A percentile compares a stretch with the other conserved stretches of the same genome.
phyloP scores from a whole-genome alignment of 768 basidiomycete genomes.

The Hericium coralloides region DNA sequence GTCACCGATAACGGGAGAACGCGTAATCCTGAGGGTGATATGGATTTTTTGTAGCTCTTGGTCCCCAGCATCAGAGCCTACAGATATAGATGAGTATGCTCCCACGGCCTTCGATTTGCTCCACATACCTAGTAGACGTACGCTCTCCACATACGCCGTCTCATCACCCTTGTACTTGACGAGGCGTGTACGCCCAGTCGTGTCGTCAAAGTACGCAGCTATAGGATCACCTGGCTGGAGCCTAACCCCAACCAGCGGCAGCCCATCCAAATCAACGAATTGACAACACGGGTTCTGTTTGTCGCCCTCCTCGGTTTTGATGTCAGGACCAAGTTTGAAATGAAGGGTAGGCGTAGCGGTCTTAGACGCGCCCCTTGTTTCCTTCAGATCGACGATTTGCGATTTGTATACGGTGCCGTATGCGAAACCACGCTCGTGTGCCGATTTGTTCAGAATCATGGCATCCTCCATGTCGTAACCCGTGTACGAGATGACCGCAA shows the following conservation, averaged over 20 bases:
- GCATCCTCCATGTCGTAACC: slow-evolving; percentile 99
- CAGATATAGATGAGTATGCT: background rate
- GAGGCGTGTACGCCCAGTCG: slow-evolving; percentile 70
- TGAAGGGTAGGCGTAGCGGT: slow-evolving; percentile 62
- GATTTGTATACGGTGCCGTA: slow-evolving; percentile 97
- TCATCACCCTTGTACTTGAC: slow-evolving; percentile 98
- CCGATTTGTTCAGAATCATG: slow-evolving; percentile 99
- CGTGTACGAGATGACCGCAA: slow-evolving; percentile 99
- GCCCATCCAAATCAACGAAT: slow-evolving; percentile 73
- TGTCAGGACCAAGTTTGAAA: slow-evolving; percentile 80
- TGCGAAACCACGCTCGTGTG: slow-evolving; percentile 94
- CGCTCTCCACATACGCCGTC: slow-evolving; percentile 79
- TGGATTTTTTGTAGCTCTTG: slow-evolving; percentile 88
- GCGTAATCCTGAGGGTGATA: slow-evolving; percentile 85
- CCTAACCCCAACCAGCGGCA: slow-evolving; percentile 69
- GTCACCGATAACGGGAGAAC: slow-evolving; percentile 95
- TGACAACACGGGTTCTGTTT: slow-evolving; percentile 32
- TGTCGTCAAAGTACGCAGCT: slow-evolving; percentile 84
- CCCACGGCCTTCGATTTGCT: background rate
- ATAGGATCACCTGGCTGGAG: slow-evolving; percentile 70
- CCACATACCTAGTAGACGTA: slow-evolving; percentile 71
- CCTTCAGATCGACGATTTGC: slow-evolving; percentile 83
- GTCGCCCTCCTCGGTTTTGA: slow-evolving; percentile 42
- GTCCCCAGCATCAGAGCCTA: slow-evolving; percentile 84
- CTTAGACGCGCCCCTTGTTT: slow-evolving; percentile 59